Evolutionary conservation across 306 rosid species (phyloP).

Genomic region (Sophora flavescens): DNA sequence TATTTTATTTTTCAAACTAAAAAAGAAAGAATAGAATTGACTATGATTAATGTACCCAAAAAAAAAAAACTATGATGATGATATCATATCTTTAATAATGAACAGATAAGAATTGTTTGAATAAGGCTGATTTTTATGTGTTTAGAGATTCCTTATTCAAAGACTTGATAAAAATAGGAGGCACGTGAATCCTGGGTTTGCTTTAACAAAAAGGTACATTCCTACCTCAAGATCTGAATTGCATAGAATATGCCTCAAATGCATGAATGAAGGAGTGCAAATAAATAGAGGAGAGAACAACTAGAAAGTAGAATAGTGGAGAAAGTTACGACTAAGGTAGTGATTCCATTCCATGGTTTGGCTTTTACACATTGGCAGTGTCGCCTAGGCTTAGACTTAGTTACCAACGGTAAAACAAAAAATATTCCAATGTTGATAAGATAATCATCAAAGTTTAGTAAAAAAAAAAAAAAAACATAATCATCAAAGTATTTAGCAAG

Average conservation of each 20-base stretch:
- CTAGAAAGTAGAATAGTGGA: constrained; percentile 3
- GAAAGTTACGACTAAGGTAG: constrained; percentile 7
- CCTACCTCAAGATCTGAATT: constrained; percentile 41
- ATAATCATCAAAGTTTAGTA: constrained; percentile 7
- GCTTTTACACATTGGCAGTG: constrained; percentile 10
- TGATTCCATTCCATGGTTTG: not conserved
- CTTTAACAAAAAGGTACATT: constrained; percentile 45
- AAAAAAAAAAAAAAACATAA: no score
- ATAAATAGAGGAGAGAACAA: not conserved
- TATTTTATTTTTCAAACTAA: not conserved
- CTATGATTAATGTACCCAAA: not conserved
- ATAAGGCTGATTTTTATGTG: no score
- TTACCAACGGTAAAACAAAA: not conserved
- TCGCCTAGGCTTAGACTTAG: not conserved
- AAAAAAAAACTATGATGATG: not conserved
- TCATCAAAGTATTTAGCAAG: constrained; percentile 10
- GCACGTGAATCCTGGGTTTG: constrained; percentile 58
- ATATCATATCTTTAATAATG: constrained; percentile 21
- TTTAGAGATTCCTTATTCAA: no score
- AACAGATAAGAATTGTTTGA: constrained; percentile 18
- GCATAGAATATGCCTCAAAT: constrained; percentile 35
- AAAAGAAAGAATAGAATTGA: not conserved
- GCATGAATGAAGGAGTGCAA: constrained; percentile 19
- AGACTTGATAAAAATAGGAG: not conserved
- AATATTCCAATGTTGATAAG: constrained; percentile 28